These are phyloP conservation scores for Lolium perenne DNA, from an alignment of 176 grass and related monocot species.

Conservation along the genomic window DNA sequence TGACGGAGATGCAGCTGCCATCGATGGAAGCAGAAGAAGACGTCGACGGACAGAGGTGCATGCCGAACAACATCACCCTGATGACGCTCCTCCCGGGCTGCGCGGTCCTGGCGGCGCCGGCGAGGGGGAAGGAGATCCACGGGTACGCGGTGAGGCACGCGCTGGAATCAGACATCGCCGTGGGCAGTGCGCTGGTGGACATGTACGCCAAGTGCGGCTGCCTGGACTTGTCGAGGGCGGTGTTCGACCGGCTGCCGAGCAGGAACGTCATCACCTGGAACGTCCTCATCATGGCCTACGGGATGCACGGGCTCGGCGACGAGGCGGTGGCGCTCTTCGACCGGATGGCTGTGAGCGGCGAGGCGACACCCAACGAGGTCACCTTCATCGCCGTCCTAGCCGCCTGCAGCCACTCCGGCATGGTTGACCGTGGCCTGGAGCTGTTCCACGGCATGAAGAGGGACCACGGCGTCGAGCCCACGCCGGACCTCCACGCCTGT, in stretches of 20 bases:
- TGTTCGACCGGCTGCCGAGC: conserved; percentile 70
- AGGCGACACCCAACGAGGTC: conserved; percentile 72
- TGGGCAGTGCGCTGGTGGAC: conserved; percentile 85
- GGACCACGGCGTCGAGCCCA: conserved; percentile 57
- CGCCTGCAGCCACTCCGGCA: conserved; percentile 91
- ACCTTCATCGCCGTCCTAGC: conserved; percentile 85
- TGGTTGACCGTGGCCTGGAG: conserved; percentile 64
- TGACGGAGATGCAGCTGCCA: conserved; percentile 68
- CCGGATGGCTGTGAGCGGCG: conserved; percentile 60
- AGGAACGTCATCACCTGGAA: conserved; percentile 96
- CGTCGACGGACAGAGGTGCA: neutral
- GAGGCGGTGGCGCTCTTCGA: conserved; percentile 73
- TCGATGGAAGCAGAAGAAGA: neutral
- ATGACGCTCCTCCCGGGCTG: conserved; percentile 88
- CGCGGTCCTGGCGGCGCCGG: conserved; percentile 64
- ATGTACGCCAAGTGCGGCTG: conserved; percentile 95
- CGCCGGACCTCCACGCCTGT: conserved; percentile 77
- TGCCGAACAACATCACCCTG: conserved; percentile 80
- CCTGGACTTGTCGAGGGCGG: conserved; percentile 51
- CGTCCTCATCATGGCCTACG: conserved; percentile 94
- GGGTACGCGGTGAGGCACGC: conserved; percentile 64
- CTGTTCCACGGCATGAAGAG: conserved; percentile 73
- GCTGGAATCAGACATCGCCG: conserved; percentile 66
- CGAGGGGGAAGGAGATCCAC: conserved; percentile 91
- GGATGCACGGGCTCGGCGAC: conserved; percentile 83